A percentile compares a stretch with the other conserved stretches of the same genome.
These are phyloP conservation scores for Zoysia pacifica DNA, from an alignment of 176 grass and related monocot species.

Conservation along the genomic window DNA sequence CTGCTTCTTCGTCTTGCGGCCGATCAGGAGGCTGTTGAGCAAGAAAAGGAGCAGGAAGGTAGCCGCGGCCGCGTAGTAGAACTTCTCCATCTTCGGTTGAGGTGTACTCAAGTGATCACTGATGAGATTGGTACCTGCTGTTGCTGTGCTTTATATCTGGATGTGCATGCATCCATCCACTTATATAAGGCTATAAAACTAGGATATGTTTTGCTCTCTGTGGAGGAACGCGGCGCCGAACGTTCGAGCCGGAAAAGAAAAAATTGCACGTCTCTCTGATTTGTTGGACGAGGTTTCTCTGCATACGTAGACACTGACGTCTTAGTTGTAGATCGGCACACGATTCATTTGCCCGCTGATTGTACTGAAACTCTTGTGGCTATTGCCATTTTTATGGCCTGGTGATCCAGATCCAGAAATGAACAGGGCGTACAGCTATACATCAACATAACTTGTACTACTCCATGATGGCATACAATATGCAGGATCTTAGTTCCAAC, in stretches of 20 bases:
- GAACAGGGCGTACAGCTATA: neutral
- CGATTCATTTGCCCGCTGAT: neutral
- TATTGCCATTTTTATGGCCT: neutral
- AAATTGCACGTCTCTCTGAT: neutral
- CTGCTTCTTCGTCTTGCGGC: neutral
- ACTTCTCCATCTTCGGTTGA: neutral
- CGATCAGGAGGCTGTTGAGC: neutral
- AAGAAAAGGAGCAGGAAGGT: constrained; percentile 3
- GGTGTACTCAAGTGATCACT: neutral
- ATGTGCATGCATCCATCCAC: neutral
- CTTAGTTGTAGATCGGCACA: neutral
- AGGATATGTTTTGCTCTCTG: neutral
- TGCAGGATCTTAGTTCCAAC: no score
- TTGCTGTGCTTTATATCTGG: neutral
- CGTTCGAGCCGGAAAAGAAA: neutral
- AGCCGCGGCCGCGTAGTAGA: neutral
- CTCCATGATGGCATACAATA: no score
- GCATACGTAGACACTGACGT: neutral
- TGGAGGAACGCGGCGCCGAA: neutral
- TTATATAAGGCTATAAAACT: neutral
- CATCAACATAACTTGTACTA: neutral
- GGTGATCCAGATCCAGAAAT: neutral
- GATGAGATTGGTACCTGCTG: neutral
- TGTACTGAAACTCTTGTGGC: no score
- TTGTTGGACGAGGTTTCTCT: neutral